phyloP scores from a whole-genome alignment of 2,329 filamentous ascomycete species.

The Claviceps digitariae region DNA sequence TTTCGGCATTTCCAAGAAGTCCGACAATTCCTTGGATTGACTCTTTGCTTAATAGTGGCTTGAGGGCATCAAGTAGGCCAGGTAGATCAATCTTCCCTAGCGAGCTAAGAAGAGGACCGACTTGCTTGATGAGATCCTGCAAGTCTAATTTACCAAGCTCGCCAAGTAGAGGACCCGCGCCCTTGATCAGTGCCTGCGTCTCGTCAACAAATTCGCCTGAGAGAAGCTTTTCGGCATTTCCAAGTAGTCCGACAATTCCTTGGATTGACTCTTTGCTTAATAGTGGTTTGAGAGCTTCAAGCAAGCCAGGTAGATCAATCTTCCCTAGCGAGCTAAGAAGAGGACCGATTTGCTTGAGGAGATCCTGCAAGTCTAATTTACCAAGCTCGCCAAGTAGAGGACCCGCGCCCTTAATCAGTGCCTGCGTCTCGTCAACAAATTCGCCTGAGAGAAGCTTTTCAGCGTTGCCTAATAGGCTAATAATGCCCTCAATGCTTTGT shows the following conservation, averaged over 20 bases:
- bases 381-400: conserved; percentile 12
- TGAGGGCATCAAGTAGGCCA: conserved; percentile 14
- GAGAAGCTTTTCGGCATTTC: conserved; percentile 17
- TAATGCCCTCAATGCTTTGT: conserved; percentile 16
- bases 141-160: conserved; percentile 12
- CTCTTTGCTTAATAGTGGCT: conserved; percentile 15
- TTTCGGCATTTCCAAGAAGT: conserved; percentile 17
- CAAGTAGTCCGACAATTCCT: conserved; percentile 18
- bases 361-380: conserved; percentile 12
- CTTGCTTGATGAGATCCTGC: conserved; percentile 13
- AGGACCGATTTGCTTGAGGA: conserved; percentile 16
- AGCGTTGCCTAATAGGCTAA: conserved; percentile 21
- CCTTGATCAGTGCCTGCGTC: conserved; percentile 15
- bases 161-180: conserved; percentile 15
- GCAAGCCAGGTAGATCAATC: conserved; percentile 18
- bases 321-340: conserved; percentile 18
- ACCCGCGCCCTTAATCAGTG: conserved; percentile 20
- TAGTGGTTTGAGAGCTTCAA: conserved; percentile 14
- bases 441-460: conserved; percentile 18
- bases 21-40: conserved; percentile 19
- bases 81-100: conserved; percentile 20
- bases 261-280: conserved; percentile 15
- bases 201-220: conserved; percentile 16
- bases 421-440: conserved; percentile 19
- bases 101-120: conserved; percentile 18